Base-by-base conservation (phyloP, 1,284 basidiomycete genomes). In the Melampsora abietis-canadensis region DNA sequence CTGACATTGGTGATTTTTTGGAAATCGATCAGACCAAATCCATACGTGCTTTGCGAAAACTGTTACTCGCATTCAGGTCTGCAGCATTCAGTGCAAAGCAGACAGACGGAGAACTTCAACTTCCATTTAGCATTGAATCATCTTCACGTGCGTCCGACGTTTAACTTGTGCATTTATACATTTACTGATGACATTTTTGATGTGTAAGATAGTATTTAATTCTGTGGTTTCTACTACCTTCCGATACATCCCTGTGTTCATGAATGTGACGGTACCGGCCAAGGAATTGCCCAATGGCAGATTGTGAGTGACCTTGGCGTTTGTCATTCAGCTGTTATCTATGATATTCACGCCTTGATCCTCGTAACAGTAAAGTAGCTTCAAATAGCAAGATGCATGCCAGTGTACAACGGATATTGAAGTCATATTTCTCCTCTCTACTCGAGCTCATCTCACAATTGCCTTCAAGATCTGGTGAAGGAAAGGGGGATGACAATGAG, bases 151-250 rank as follows among this genome's bases (percentile, higher is more conserved):
- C 54, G 84, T 77, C 19, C 78, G 77, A 67, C 68, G 74, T 68
- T 73, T 61, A 60, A 73, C 76, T 51, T 75, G 66, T 15, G 60
- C 10, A 30, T 62, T 62, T 72, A 24, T 30, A 51, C 21, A 37
- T 37, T 7, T 68, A 15, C 54, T 62, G 17, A 12, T 19, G 17
- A 15, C 73, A 24, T 17, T 12, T n/a, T 37, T 17, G 17, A 31
- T 2, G 5, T 34, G 31, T 27, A 57, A 74, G 46, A 14, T 76
- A 92, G 92, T 95, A 19, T 98, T 95, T 84, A 91, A 90, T 84
- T 96, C 96, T 83, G 86, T 98, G 24, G 85, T 98, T 44, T 87
- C 88, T 15, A 96, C 94, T 1, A 85, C 93, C 0, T 85, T 99
- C 66, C 89, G 89, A 81, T 98, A 92, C 83, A 94, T 93, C 0